These are phyloP conservation scores for Hibiscus mutabilis DNA, from an alignment of 345 rosid species.

Conservation along the genomic window DNA sequence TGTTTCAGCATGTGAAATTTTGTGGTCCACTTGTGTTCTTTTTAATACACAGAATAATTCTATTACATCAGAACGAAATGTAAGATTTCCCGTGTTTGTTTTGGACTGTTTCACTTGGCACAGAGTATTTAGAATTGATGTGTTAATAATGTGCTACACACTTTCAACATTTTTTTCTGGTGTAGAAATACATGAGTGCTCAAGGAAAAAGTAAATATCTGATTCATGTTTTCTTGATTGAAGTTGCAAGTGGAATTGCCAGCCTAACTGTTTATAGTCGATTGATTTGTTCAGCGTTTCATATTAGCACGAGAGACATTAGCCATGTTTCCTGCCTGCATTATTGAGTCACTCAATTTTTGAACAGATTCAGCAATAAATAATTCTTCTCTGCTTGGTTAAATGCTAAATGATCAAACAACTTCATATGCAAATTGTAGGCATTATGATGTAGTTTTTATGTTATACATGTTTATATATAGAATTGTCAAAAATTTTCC, in stretches of 20 bases:
- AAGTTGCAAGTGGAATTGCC: neutral
- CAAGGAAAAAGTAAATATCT: neutral
- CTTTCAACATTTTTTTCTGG: neutral
- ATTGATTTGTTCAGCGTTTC: neutral
- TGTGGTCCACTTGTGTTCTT: neutral
- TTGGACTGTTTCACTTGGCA: neutral
- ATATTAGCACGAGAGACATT: neutral
- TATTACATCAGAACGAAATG: neutral
- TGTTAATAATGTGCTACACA: neutral
- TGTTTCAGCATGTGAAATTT: slow-evolving; percentile 1
- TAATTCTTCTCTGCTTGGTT: neutral
- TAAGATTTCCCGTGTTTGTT: neutral
- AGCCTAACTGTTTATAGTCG: neutral
- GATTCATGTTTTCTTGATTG: neutral
- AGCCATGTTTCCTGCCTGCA: neutral
- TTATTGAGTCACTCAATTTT: neutral
- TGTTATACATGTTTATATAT: neutral
- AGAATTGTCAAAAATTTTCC: neutral
- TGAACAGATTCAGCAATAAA: neutral
- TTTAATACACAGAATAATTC: neutral
- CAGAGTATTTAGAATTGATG: neutral
- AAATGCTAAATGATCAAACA: neutral
- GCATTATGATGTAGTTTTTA: neutral
- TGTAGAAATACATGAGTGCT: neutral
- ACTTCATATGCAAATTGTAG: neutral